phyloP scores from a whole-genome alignment of 73 alveolate genomes.

The Uronychia binucleata region DNA sequence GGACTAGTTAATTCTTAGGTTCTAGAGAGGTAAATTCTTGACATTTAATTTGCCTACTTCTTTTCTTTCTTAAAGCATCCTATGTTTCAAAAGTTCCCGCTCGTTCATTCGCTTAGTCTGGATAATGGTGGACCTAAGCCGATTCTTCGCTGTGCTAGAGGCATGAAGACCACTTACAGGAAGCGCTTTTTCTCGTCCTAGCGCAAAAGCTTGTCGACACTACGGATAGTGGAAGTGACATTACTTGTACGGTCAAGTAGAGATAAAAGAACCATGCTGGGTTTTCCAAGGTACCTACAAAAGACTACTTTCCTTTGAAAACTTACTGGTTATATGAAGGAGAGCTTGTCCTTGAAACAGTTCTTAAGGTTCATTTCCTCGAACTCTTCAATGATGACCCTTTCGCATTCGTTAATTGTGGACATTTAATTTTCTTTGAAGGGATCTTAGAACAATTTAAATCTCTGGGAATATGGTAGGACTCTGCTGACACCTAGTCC shows the following conservation, averaged over 20 bases:
- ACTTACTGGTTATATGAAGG: neutral
- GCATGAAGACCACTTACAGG: neutral
- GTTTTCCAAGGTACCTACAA: neutral
- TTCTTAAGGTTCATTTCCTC: neutral
- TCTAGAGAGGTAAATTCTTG: neutral
- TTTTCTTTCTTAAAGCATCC: neutral
- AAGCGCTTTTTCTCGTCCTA: neutral
- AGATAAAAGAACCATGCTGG: neutral
- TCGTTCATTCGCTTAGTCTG: neutral
- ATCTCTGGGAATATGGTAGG: neutral
- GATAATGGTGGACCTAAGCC: neutral
- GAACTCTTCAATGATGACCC: neutral
- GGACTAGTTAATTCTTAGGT: neutral
- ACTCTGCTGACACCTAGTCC: neutral
- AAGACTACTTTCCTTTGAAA: neutral
- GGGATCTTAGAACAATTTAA: neutral
- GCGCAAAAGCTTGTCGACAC: neutral
- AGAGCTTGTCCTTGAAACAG: constrained; percentile 1
- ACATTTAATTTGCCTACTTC: neutral
- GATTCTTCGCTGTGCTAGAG: neutral
- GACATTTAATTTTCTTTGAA: neutral
- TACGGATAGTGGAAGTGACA: neutral
- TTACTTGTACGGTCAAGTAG: neutral
- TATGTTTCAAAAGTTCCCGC: neutral
- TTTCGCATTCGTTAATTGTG: neutral